These are phyloP conservation scores for Naganishia antarctica DNA, from an alignment of 768 basidiomycete genomes.

Conservation along the genomic window DNA sequence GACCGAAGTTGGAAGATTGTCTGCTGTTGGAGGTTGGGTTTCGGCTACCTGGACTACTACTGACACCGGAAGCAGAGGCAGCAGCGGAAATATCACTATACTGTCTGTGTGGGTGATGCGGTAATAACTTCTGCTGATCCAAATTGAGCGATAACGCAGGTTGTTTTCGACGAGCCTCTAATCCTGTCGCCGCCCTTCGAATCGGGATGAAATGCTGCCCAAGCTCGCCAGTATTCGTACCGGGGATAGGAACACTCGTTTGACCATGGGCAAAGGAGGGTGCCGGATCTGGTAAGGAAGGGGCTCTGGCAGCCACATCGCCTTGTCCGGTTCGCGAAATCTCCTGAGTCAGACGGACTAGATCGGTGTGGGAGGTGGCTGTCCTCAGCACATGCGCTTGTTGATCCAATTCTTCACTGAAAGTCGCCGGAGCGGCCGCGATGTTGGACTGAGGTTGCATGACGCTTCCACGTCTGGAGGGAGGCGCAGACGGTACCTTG, in stretches of 20 bases:
- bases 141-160: conserved; percentile 45
- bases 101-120: conserved; percentile 12
- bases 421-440: conserved; percentile 1
- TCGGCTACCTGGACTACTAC: conserved; percentile 3
- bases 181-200: conserved; percentile 30
- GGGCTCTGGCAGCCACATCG: too few relatives aligned
- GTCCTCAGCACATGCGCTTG: conserved; percentile 30
- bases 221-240: too few relatives aligned
- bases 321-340: background rate
- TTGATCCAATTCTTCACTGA: background rate
- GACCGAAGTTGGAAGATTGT: conserved; percentile 30
- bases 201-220: background rate
- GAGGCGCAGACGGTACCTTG: conserved; percentile 40
- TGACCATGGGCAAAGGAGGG: background rate
- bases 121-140: conserved; percentile 35
- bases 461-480: conserved; percentile 36
- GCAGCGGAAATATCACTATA: conserved; percentile 8
- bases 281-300: background rate
- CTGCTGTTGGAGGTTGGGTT: background rate
- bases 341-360: conserved; percentile 14
- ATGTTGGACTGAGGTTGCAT: background rate
- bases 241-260: background rate
- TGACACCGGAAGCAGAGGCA: background rate
- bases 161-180: conserved; percentile 46
- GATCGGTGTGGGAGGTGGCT: conserved; percentile 36